A percentile compares a stretch with the other conserved stretches of the same genome.
These are phyloP conservation scores for Macrolepiota dolichaula DNA, from an alignment of 768 basidiomycete genomes.

Conservation along the genomic window DNA sequence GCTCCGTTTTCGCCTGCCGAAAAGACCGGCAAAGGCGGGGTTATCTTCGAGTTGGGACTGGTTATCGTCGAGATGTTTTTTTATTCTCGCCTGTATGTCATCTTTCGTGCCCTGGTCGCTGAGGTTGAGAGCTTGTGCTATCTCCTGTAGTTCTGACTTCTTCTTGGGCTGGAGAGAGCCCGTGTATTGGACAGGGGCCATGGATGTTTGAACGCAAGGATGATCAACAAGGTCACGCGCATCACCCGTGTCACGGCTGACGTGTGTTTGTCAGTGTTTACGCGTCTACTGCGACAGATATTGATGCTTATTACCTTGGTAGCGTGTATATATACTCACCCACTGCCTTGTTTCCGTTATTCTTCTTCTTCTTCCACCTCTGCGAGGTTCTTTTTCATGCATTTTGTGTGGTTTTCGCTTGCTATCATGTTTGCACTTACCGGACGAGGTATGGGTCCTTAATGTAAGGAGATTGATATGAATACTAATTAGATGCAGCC, in stretches of 20 bases:
- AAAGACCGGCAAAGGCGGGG: constrained; percentile 56
- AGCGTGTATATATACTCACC: background rate
- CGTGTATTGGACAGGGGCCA: constrained; percentile 42
- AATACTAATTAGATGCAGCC: constrained; percentile 19
- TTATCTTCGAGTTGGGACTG: constrained; percentile 53
- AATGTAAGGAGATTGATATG: background rate
- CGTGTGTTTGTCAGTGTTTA: constrained; percentile 20
- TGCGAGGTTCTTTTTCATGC: constrained; percentile 2
- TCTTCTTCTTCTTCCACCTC: constrained; percentile 13
- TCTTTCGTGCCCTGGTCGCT: constrained; percentile 60
- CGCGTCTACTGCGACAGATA: constrained; percentile 18
- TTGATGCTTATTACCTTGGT: background rate
- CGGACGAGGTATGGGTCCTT: constrained; percentile 49
- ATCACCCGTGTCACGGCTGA: constrained; percentile 24
- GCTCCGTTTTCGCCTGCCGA: constrained; percentile 39
- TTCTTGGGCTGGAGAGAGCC: constrained; percentile 64
- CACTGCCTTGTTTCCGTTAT: background rate
- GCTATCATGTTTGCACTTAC: constrained; percentile 45
- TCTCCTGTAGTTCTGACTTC: constrained; percentile 63
- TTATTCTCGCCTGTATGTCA: constrained; percentile 59
- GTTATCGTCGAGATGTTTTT: constrained; percentile 55
- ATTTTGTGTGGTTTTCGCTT: constrained; percentile 15
- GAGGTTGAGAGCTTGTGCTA: constrained; percentile 51
- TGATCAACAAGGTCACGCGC: constrained; percentile 15
- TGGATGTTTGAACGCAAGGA: constrained; percentile 29